Evolutionary conservation across 1,139 yeast species (phyloP).

Genomic region (Saccharomyces hybrid): DNA sequence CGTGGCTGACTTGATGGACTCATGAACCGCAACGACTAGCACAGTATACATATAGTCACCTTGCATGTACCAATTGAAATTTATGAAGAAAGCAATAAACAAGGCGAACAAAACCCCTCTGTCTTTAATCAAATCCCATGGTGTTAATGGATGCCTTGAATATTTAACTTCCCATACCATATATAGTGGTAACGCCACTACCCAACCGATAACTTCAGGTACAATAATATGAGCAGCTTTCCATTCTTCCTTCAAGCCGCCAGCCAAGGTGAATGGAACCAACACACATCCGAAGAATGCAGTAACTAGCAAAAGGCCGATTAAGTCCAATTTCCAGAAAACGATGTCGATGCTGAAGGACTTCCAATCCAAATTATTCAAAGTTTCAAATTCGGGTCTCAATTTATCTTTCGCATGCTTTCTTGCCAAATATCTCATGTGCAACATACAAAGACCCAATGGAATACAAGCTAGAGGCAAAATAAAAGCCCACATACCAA

Average conservation of each 20-base stretch:
- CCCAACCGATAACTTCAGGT: constrained; percentile 54
- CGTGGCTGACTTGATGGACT: constrained; percentile 50
- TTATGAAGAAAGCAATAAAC: constrained; percentile 44
- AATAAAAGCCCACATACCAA: constrained; percentile 71
- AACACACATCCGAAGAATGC: constrained; percentile 49
- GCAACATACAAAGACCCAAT: constrained; percentile 41
- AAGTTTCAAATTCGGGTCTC: constrained; percentile 25
- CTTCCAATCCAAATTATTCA: constrained; percentile 6
- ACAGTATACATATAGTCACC: constrained; percentile 61
- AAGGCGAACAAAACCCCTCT: constrained; percentile 58
- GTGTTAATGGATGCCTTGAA: constrained; percentile 44
- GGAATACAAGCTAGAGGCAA: constrained; percentile 57
- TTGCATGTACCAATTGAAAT: constrained; percentile 59
- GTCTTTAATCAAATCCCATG: constrained; percentile 47
- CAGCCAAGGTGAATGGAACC: constrained; percentile 49
- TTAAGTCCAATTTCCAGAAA: constrained; percentile 48
- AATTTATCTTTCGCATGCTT: constrained; percentile 37
- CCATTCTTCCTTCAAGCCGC: constrained; percentile 49
- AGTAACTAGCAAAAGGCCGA: constrained; percentile 46
- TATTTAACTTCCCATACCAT: constrained; percentile 47
- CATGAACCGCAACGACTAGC: constrained; percentile 50
- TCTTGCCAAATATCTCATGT: constrained; percentile 48
- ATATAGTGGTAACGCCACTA: constrained; percentile 44
- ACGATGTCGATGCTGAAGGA: constrained; percentile 29
- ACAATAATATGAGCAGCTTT: constrained; percentile 49